Evolutionary conservation across 2,329 filamentous ascomycete species (phyloP).

Genomic region (Fusarium sp.): DNA sequence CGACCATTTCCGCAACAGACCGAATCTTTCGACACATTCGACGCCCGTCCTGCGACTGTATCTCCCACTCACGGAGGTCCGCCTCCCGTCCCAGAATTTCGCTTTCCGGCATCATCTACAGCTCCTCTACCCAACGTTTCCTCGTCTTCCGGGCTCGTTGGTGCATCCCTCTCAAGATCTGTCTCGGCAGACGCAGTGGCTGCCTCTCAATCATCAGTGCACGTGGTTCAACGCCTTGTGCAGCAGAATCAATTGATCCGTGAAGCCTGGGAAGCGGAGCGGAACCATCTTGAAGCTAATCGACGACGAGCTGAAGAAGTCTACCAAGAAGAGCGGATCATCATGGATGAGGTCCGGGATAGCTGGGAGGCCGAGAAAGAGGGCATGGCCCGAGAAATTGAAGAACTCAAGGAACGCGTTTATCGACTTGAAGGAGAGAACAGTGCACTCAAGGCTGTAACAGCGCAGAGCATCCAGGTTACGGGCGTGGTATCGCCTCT

Average conservation of each 20-base stretch:
- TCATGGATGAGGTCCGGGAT: conserved; percentile 64
- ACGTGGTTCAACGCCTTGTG: conserved; percentile 55
- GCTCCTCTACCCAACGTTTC: conserved; percentile 39
- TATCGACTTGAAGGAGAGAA: conserved; percentile 54
- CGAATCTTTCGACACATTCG: conserved; percentile 25
- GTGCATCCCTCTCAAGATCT: conserved; percentile 45
- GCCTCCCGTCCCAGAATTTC: conserved; percentile 22
- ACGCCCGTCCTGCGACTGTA: conserved; percentile 27
- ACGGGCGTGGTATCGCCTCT: conserved; percentile 49
- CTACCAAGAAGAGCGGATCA: conserved; percentile 64
- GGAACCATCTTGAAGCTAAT: conserved; percentile 65
- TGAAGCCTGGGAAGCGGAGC: conserved; percentile 66
- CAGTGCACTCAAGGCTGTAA: conserved; percentile 48
- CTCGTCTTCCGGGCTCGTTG: conserved; percentile 32
- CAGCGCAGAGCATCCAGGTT: conserved; percentile 46
- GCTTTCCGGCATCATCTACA: conserved; percentile 37
- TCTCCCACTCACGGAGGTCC: conserved; percentile 36
- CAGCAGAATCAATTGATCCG: conserved; percentile 58
- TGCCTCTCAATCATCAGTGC: conserved; percentile 49
- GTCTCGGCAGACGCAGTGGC: conserved; percentile 48
- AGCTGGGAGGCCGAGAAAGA: conserved; percentile 61
- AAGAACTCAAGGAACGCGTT: conserved; percentile 55
- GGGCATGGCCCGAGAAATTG: conserved; percentile 55
- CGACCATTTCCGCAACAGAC: conserved; percentile 29
- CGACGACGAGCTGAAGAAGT: conserved; percentile 65